These are phyloP conservation scores for Neoboletus magnificus DNA, from an alignment of 768 basidiomycete species.

Conservation along the genomic window DNA sequence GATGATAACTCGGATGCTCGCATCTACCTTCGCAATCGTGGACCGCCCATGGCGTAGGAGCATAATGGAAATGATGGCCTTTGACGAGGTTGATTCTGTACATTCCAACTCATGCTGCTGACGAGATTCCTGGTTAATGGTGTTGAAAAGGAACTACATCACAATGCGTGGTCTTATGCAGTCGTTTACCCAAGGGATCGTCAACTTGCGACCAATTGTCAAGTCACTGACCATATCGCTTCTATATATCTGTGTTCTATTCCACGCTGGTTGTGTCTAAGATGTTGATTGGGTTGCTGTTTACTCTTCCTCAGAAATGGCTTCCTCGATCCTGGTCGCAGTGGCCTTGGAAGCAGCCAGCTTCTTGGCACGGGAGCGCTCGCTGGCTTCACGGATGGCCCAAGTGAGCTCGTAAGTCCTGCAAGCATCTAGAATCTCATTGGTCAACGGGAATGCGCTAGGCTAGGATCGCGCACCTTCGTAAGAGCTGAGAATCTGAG, in stretches of 20 bases:
- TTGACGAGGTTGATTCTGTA: slow-evolving; percentile 38
- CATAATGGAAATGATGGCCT: slow-evolving; percentile 30
- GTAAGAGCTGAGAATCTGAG: slow-evolving; percentile 78
- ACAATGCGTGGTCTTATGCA: neutral
- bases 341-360: slow-evolving; percentile 36
- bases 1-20: too few relatives aligned
- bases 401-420: slow-evolving; percentile 90
- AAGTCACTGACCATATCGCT: neutral
- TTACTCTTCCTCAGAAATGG: slow-evolving; percentile 29
- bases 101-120: neutral
- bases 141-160: slow-evolving; percentile 31
- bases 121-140: slow-evolving; percentile 32
- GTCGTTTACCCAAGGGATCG: neutral
- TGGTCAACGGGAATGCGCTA: neutral
- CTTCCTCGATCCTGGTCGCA: slow-evolving; percentile 23
- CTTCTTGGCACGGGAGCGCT: slow-evolving; percentile 54
- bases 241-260: slow-evolving; percentile 2
- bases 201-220: neutral
- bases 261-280: neutral
- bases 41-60: slow-evolving; percentile 36
- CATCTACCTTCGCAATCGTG: slow-evolving; percentile 42
- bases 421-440: slow-evolving; percentile 60
- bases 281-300: neutral
- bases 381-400: slow-evolving; percentile 83
- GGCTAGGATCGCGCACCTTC: slow-evolving; percentile 52